Evolutionary conservation across 2,329 filamentous ascomycete species (phyloP), one percentile per base, ranked within the genome.

Genomic region (Rutstroemia sp.): DNA sequence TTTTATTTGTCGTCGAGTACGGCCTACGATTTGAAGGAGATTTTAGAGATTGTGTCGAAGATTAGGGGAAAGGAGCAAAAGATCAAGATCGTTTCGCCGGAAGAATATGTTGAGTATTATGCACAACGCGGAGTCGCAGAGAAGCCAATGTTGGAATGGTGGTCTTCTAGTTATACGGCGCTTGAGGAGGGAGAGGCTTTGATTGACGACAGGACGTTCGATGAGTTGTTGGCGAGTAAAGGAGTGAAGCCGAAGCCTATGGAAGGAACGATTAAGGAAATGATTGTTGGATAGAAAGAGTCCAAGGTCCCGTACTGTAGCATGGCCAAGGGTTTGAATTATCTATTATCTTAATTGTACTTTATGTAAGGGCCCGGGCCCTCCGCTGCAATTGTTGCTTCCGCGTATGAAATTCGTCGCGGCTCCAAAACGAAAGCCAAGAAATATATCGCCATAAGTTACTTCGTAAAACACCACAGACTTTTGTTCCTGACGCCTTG

Each of bases 131-230:
- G 51, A 5, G 1, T 38, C 2, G 12, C 3, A 34, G 10, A 21
- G 7, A 38, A 14, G 19, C 39, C 17, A 4, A 53, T 53, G 51
- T 47, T 53, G 36, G 40, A 53, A 30, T 53, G 51, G 40, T 53
- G 51, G 51, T 25, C 14, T 7, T 34, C 39, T 19, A 53, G 25
- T n/a, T 46, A 25, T 38, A 38, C 27, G 12, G 51, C 51, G n/a
- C 8, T 53, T 10, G 21, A 19, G 1, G 39, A 46, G 2, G 40
- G 51, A 6, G 51, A 46, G 16, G 27, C 25, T n/a, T 19, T 12
- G 27, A 36, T 53, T 4, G 16, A 38, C 2, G 40, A 53, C 34
- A 42, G 19, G 16, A 34, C n/a, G 17, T 38, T 21, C 3, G 51
- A 53, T 25, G 40, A 47, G 14, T 14, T 53, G 14, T 53, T 53